Evolutionary conservation across 2,329 filamentous ascomycete species (phyloP).

Genomic region (Neurospora sp.): DNA sequence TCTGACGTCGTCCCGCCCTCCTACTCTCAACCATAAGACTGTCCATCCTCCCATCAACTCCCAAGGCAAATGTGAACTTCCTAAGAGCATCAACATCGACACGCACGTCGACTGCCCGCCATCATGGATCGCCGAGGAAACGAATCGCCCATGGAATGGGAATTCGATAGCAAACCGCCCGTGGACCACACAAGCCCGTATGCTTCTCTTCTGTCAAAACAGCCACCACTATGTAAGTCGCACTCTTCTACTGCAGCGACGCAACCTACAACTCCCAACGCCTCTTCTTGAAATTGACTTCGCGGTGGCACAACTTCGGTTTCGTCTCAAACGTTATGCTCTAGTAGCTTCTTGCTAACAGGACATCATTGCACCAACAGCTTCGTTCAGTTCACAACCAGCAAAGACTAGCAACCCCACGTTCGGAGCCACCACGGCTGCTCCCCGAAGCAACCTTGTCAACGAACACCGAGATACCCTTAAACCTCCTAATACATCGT

Average conservation of each 20-base stretch:
- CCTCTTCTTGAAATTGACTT: neutral
- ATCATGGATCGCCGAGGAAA: constrained; percentile 45
- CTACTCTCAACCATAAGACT: neutral
- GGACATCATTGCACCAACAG: constrained; percentile 3
- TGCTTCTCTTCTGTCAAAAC: constrained; percentile 36
- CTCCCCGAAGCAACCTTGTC: constrained; percentile 16
- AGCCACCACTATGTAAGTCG: constrained; percentile 32
- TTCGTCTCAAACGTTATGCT: neutral
- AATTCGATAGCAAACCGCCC: constrained; percentile 49
- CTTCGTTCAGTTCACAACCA: constrained; percentile 18
- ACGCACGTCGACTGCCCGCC: neutral
- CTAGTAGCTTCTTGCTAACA: constrained; percentile 5
- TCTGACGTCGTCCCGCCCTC: neutral
- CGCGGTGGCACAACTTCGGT: neutral
- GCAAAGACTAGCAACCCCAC: constrained; percentile 15
- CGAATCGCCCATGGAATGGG: constrained; percentile 58
- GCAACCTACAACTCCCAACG: neutral
- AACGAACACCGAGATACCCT: constrained; percentile 28
- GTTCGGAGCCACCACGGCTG: constrained; percentile 12
- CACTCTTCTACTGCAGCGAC: neutral
- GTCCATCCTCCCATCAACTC: neutral
- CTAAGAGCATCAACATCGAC: neutral
- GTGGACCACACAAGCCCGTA: constrained; percentile 55
- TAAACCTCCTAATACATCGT: constrained; percentile 31
- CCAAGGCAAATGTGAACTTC: neutral